Evolutionary conservation across 2,329 filamentous ascomycete species (phyloP).

Genomic region (Trichophyton schoenleinii): DNA sequence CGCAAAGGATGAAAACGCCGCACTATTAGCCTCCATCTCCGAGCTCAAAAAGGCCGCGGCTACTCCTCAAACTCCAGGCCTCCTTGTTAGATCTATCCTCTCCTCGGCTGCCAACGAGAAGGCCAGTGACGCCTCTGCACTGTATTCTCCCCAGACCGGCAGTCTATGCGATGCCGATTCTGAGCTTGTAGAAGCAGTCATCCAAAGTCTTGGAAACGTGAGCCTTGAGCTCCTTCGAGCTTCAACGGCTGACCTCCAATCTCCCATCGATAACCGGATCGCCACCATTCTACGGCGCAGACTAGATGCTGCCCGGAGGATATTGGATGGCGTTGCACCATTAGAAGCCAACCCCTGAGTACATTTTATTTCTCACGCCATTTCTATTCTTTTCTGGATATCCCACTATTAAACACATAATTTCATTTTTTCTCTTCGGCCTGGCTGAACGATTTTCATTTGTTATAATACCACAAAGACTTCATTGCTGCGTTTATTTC

Average conservation of each 20-base stretch:
- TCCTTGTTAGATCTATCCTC: slow-evolving; percentile 7
- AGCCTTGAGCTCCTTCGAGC: slow-evolving; percentile 39
- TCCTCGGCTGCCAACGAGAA: neutral
- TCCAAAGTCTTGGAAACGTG: slow-evolving; percentile 39
- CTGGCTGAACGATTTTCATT: slow-evolving; percentile 12
- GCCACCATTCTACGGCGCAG: slow-evolving; percentile 55
- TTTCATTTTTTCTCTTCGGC: slow-evolving; percentile 28
- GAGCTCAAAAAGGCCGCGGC: neutral
- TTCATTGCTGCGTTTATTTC: neutral
- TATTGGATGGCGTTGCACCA: slow-evolving; percentile 50
- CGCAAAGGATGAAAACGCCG: neutral
- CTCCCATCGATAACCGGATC: slow-evolving; percentile 42
- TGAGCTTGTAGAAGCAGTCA: slow-evolving; percentile 43
- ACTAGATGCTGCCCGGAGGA: slow-evolving; percentile 60
- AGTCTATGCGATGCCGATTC: slow-evolving; percentile 43
- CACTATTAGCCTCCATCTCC: slow-evolving; percentile 1
- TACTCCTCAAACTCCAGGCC: neutral
- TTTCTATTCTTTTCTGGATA: slow-evolving; percentile 4
- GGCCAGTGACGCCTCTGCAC: slow-evolving; percentile 11
- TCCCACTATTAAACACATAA: neutral
- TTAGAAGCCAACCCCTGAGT: neutral
- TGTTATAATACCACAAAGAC: neutral
- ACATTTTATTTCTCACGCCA: neutral
- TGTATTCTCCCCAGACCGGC: slow-evolving; percentile 23
- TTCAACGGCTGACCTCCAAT: slow-evolving; percentile 29